Conservation (phyloP, 768 basidiomycete species). For the Lenzites betulinus region DNA sequence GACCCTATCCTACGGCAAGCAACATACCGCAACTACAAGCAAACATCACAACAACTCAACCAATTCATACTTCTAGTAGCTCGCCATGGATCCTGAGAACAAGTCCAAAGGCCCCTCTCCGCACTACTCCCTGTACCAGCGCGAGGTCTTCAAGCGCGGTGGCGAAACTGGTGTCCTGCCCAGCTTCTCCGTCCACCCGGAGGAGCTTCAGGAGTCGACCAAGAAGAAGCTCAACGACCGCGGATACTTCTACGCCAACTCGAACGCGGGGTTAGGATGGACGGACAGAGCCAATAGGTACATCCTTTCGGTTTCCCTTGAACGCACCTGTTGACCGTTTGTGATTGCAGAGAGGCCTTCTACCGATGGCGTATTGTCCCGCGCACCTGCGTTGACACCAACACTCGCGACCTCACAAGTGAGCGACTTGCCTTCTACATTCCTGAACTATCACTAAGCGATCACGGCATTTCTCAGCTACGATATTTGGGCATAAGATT, state of each 20-base stretch:
- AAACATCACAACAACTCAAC: not conserved
- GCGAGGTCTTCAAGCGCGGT: slow-evolving; percentile 47
- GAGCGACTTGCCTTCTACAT: slow-evolving; percentile 7
- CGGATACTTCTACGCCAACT: slow-evolving; percentile 53
- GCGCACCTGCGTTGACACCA: slow-evolving; percentile 55
- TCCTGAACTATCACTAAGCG: too few relatives aligned
- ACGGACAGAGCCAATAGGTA: slow-evolving; percentile 53
- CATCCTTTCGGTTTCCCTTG: not conserved
- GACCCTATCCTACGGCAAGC: not conserved
- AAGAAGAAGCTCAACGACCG: slow-evolving; percentile 47
- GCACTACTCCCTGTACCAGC: slow-evolving; percentile 53
- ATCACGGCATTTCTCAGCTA: slow-evolving; percentile 26
- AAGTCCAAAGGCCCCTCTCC: slow-evolving; percentile 50
- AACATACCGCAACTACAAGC: not conserved
- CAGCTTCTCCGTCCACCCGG: slow-evolving; percentile 45
- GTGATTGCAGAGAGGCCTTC: slow-evolving; percentile 45
- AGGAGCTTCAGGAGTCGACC: slow-evolving; percentile 42
- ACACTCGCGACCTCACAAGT: slow-evolving; percentile 49
- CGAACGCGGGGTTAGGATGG: slow-evolving; percentile 54
- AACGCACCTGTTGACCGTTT: too few relatives aligned
- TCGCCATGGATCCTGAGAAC: slow-evolving; percentile 48
- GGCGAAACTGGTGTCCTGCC: slow-evolving; percentile 41
- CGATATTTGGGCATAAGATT: slow-evolving; percentile 49
- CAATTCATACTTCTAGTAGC: not conserved
- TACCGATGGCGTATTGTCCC: slow-evolving; percentile 58